These are phyloP conservation scores for Sporisorium scitamineum DNA, from an alignment of 1,284 basidiomycete genomes.

Conservation along the genomic window DNA sequence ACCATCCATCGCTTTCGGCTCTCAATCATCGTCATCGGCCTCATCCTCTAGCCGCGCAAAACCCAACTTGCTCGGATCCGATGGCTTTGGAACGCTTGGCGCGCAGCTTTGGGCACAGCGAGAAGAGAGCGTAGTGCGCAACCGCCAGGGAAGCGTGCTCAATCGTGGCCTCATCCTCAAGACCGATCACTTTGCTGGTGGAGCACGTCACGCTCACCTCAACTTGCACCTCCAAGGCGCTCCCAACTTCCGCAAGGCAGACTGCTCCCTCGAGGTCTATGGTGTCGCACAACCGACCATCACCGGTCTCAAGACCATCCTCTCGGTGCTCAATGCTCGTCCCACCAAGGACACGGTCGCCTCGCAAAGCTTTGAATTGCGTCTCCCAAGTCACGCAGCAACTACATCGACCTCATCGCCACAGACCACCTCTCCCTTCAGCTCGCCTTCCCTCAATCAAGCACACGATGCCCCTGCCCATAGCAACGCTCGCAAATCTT, in stretches of 20 bases:
- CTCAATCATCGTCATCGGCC: slow-evolving; percentile 6
- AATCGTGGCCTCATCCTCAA: slow-evolving; percentile 91
- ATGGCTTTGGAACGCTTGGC: slow-evolving; percentile 42
- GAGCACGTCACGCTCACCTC: slow-evolving; percentile 70
- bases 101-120: slow-evolving; percentile 49
- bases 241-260: slow-evolving; percentile 86
- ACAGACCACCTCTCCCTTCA: slow-evolving; percentile 17
- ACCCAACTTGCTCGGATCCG: slow-evolving; percentile 37
- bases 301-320: slow-evolving; percentile 88
- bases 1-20: slow-evolving; percentile 3
- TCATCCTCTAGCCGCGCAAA: slow-evolving; percentile 17
- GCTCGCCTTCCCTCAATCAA: slow-evolving; percentile 18
- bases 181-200: slow-evolving; percentile 73
- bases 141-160: slow-evolving; percentile 86
- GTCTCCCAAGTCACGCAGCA: slow-evolving; percentile 14
- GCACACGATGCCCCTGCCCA: neutral
- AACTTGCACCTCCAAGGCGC: slow-evolving; percentile 90
- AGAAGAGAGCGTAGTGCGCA: slow-evolving; percentile 79
- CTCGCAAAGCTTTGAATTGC: slow-evolving; percentile 30
- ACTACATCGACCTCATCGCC: slow-evolving; percentile 9
- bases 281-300: slow-evolving; percentile 87
- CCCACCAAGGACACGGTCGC: slow-evolving; percentile 28
- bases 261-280: slow-evolving; percentile 71
- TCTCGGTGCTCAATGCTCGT: slow-evolving; percentile 79
- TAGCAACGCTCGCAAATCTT: neutral